Evolutionary conservation across 2,329 filamentous ascomycete species (phyloP), one percentile per base, ranked within the genome.

Genomic region (Verticillium zaregamsianum): DNA sequence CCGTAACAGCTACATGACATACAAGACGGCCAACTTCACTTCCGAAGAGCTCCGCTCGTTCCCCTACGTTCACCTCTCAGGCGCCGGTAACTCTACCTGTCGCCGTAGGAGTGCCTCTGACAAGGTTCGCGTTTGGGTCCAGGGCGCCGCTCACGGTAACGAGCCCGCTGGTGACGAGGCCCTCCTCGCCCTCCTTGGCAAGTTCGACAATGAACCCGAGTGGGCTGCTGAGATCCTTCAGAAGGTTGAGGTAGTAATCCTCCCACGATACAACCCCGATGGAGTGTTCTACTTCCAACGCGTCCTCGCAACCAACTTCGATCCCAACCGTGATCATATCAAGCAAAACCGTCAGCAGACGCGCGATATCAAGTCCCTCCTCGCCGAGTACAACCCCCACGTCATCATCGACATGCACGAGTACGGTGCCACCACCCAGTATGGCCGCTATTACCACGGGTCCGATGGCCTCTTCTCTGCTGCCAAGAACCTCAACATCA

Each of bases 281-380:
- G 72, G 72, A 1, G 69, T 73, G 2, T 71, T 65, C 23, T 74
- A 74, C 61, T 74, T 74, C 63, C 72, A 74, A 63, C 70, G 72
- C 2, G 63, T 61, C 0, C 59, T 74, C 1, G 68, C 72, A 0
- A 68, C 69, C 0, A 71, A 70, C 55, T 70, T 68, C 8, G 72
- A 74, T 31, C 72, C 72, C 2, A 74, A 74, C 60, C 68, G 72
- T 1, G 72, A 74, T 23, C 72, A 74, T 15, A 68, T 68, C 3
- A 74, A 73, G 32, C 67, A 74, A 1, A 72, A 69, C 2, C 67
- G 72, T 6, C 66, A 72, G 61, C 72, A 74, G 58, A 74, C 72
- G 0, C 66, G 69, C 7, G 62, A 67, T 23, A 71, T 74, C 45
- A 74, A 74, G 63, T 45, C 65, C 28, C 59, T 73, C 0, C 65